Evolutionary conservation across 2,329 filamentous ascomycete species (phyloP), one percentile per base, ranked within the genome.

Genomic region (Pseudocercospora crystallina): DNA sequence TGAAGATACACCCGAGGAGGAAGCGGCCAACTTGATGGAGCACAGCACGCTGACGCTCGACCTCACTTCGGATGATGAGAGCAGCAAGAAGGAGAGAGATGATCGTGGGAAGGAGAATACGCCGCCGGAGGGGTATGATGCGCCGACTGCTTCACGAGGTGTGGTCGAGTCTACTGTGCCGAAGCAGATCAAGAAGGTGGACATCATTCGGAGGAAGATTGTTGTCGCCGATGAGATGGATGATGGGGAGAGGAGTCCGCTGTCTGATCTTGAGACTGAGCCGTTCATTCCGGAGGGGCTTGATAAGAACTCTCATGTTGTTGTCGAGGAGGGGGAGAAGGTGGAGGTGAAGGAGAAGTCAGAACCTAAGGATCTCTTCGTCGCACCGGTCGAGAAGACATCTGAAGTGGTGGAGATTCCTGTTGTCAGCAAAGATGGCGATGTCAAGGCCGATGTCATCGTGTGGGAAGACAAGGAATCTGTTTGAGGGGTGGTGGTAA

Each of bases 21-120:
- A 95, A 67, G 88, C 94, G 71, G 89, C 90, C 62, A 96, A 95
- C 64, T 76, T 96, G 34, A 89, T 97, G 73, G 89, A 96, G 71
- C 92, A 96, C 74, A 87, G 86, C 49, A 92, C 92, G 7, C 86
- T 86, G 57, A 84, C 86, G 0, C 80, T 97, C 3, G 92, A 97
- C 67, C 90, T 97, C 64, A 90, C 84, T 60, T 91, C 89, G 15
- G 91, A 96, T 62, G 91, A 96, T 68, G 87, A 91, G 70, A 80
- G 80, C 65, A 71, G 65, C 68, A 76, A 60, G 76, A 77, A 73
- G 50, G 65, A 69, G 30, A 81, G 88, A 59, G 80, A 81, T 39
- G 71, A 74, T 50, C 78, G 83, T 30, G 88, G 90, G 64, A 99
- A 99, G 77, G 92, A 99, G 75, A 99, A 99, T 66, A 83, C 96